Conservation (phyloP, 139 green algal genomes). For the Zygnema cylindricum region DNA sequence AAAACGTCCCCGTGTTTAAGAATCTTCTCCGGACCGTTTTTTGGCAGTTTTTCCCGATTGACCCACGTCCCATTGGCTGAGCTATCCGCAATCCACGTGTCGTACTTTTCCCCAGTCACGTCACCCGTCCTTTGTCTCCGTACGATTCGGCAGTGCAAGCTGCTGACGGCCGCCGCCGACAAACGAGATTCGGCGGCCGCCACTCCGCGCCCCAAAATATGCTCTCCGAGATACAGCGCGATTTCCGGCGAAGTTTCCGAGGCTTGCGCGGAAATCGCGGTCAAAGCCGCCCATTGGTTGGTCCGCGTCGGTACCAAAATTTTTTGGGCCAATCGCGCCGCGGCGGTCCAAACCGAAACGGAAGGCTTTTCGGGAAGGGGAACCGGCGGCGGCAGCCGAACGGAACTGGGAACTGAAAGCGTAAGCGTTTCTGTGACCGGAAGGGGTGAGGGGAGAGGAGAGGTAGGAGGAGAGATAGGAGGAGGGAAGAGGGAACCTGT, state of each 20-base stretch:
- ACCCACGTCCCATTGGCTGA: slow-evolving; percentile 54
- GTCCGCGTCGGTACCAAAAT: not conserved
- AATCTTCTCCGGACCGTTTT: not conserved
- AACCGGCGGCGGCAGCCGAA: no score
- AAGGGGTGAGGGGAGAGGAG: no score
- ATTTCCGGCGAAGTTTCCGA: not conserved
- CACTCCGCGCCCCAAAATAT: not conserved
- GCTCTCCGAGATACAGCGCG: slow-evolving; percentile 14
- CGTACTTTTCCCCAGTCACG: not conserved
- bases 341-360: not conserved
- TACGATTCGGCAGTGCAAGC: not conserved
- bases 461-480: no score
- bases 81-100: slow-evolving; percentile 15
- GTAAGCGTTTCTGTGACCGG: no score
- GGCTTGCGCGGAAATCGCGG: slow-evolving; percentile 9
- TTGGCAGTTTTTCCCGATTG: slow-evolving; percentile 39
- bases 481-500: no score
- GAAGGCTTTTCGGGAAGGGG: no score
- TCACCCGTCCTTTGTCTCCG: not conserved
- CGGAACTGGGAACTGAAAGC: no score
- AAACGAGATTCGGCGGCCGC: not conserved
- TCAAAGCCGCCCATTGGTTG: slow-evolving; percentile 28
- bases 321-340: not conserved
- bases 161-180: not conserved
- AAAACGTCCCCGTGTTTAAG: slow-evolving; percentile 51